Conservation (phyloP, 768 basidiomycete genomes). For the Tylopilus cervinicoccineus region DNA sequence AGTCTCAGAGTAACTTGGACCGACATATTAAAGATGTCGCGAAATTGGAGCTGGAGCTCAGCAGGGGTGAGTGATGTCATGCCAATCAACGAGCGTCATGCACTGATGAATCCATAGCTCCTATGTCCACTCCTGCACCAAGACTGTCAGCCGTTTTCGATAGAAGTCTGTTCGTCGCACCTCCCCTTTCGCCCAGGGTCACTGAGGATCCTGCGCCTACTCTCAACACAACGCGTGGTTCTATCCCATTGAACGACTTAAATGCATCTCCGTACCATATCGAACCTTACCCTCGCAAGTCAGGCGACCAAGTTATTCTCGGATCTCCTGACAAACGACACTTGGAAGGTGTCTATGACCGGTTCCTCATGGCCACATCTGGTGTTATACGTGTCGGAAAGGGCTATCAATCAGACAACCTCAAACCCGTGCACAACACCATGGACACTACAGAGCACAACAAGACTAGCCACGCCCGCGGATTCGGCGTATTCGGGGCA, state of each 20-base stretch:
- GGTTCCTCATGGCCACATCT: slow-evolving; percentile 77
- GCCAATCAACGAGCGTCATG: neutral
- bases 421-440: slow-evolving; percentile 39
- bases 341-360: slow-evolving; percentile 75
- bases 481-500: slow-evolving; percentile 26
- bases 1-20: slow-evolving; percentile 61
- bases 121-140: slow-evolving; percentile 39
- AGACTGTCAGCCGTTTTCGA: slow-evolving; percentile 66
- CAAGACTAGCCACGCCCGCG: slow-evolving; percentile 20
- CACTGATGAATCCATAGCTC: slow-evolving; percentile 23
- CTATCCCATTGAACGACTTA: slow-evolving; percentile 39
- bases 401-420: slow-evolving; percentile 74
- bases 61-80: slow-evolving; percentile 45
- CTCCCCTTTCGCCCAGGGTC: slow-evolving; percentile 37
- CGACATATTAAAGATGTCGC: slow-evolving; percentile 65
- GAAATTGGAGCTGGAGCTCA: slow-evolving; percentile 60
- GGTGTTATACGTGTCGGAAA: slow-evolving; percentile 77
- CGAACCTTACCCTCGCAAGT: slow-evolving; percentile 57
- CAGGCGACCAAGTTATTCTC: slow-evolving; percentile 31
- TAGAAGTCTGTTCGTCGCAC: slow-evolving; percentile 61
- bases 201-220: slow-evolving; percentile 35
- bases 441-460: slow-evolving; percentile 18
- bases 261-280: slow-evolving; percentile 60
- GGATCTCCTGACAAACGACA: slow-evolving; percentile 58
- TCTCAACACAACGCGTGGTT: slow-evolving; percentile 12